Conservation (phyloP, 2,329 filamentous ascomycete species). For the Calycina herbarum region DNA sequence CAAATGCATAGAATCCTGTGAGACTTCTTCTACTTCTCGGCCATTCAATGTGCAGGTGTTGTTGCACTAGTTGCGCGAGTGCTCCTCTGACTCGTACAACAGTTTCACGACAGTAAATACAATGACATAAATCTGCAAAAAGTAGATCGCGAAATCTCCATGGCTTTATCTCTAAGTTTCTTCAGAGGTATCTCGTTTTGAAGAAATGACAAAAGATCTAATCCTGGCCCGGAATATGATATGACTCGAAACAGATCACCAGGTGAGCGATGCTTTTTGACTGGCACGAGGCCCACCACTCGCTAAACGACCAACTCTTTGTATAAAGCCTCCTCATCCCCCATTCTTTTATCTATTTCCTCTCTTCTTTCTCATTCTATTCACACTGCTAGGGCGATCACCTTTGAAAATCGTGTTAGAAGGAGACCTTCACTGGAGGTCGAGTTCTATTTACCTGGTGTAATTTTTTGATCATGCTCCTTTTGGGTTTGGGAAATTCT, state of each 20-base stretch:
- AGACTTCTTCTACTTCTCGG: neutral
- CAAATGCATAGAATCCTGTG: neutral
- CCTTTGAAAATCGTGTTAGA: slow-evolving; percentile 37
- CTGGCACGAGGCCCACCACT: neutral
- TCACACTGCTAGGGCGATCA: slow-evolving; percentile 45
- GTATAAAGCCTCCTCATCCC: neutral
- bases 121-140: neutral
- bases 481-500: slow-evolving; percentile 36
- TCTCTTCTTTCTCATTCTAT: slow-evolving; percentile 38
- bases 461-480: slow-evolving; percentile 48
- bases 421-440: slow-evolving; percentile 53
- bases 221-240: neutral
- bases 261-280: neutral
- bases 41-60: neutral
- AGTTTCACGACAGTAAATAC: neutral
- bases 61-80: neutral
- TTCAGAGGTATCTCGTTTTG: neutral
- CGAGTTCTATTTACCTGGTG: slow-evolving; percentile 41
- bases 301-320: neutral
- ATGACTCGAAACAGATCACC: slow-evolving; percentile 7
- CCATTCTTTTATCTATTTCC: neutral
- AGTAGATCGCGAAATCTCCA: neutral
- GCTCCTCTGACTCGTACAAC: neutral
- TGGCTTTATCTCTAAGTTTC: neutral
- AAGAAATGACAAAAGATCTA: neutral